A percentile compares a stretch with the other conserved stretches of the same genome.
phyloP scores from a whole-genome alignment of 352 stramenopile genomes.

The Globisporangium splendens region DNA sequence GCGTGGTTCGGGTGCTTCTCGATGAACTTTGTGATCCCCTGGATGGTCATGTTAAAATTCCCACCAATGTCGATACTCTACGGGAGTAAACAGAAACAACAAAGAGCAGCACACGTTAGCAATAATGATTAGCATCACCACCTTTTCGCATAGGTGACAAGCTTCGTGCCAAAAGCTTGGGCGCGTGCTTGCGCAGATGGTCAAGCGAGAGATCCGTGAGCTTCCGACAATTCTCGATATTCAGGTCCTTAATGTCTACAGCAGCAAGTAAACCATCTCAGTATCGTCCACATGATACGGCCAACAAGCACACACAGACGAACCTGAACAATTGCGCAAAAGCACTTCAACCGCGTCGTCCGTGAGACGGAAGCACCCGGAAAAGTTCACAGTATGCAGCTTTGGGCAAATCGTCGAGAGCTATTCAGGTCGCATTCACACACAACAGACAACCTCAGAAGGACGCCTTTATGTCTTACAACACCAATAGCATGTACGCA shows the following conservation, averaged over 20 bases:
- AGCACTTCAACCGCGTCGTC: constrained; percentile 81
- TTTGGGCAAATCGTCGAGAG: constrained; percentile 77
- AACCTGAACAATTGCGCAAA: constrained; percentile 76
- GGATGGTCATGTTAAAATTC: constrained; percentile 89
- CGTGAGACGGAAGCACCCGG: constrained; percentile 84
- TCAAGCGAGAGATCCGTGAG: constrained; percentile 77
- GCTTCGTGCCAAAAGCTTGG: constrained; percentile 66
- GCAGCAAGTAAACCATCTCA: not conserved
- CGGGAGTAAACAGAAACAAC: not conserved
- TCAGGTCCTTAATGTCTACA: constrained; percentile 84
- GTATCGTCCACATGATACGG: not conserved
- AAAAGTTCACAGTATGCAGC: constrained; percentile 84
- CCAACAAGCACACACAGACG: not conserved
- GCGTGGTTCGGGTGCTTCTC: constrained; percentile 89
- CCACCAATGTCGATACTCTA: constrained; percentile 84
- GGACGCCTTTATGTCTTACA: not conserved
- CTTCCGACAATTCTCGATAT: constrained; percentile 89
- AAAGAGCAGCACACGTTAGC: not conserved
- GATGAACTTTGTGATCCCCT: constrained; percentile 84
- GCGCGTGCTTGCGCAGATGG: constrained; percentile 70
- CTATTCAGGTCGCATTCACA: constrained; percentile 20
- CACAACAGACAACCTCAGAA: constrained; percentile 3
- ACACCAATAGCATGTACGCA: constrained; percentile 15
- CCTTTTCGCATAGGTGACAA: not conserved
- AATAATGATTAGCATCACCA: not conserved